Evolutionary conservation across 768 basidiomycete species (phyloP), one percentile per base, ranked within the genome.

Genomic region (Kwoniella europaea): DNA sequence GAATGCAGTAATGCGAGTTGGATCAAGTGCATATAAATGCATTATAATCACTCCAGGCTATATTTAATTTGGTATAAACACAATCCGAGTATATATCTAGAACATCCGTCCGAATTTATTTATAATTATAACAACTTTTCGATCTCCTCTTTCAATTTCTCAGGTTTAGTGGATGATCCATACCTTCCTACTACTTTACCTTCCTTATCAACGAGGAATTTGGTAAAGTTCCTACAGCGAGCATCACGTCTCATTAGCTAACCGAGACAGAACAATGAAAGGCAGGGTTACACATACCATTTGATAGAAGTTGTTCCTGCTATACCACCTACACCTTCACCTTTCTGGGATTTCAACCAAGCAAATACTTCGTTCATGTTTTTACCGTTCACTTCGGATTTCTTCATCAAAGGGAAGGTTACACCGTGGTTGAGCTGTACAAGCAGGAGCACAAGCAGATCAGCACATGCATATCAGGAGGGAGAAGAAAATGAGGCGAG

Each of bases 341-440:
- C 75, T 82, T 93, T 92, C 84, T 92, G 86, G 29, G 86, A 85
- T 86, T 97, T 96, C 74, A 96, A 87, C 88, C 89, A 94, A 69
- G 91, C 88, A 86, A 87, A 95, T 0, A 94, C 83, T 74, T 91
- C 88, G 84, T 94, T 94, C 69, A 91, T 89, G 74, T 87, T 85
- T 75, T 91, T 89, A 3, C 94, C 94, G 82, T 97, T 98, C 52
- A 97, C 95, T 63, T 97, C 92, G 41, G 79, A 76, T 76, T 96
- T 98, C 85, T 89, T 91, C 90, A 92, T 92, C 61, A 98, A 84
- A 12, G 92, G 92, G 86, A 96, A 96, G 7, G 88, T 89, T 29
- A 98, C 94, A 18, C 92, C 92, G 81, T 94, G 90, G 86, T 94
- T 96, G 71, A 89, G 78, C 62, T 88, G 85, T 55, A 54, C 44